Evolutionary conservation across 345 rosid species (phyloP).

Genomic region (Citrus sp.): DNA sequence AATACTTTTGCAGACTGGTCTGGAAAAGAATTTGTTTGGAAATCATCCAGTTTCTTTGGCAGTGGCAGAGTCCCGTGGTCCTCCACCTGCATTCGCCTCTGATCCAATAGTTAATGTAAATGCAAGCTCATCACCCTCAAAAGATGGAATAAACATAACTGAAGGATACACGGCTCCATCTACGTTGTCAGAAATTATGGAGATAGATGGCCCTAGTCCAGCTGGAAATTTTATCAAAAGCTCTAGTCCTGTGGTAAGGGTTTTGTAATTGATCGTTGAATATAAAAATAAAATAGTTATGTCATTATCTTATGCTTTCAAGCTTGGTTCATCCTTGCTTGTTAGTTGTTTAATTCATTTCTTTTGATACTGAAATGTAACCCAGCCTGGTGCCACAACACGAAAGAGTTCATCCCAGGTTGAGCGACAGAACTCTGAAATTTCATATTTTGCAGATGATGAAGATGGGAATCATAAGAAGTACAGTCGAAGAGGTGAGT

Average conservation of each 20-base stretch:
- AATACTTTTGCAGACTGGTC: slow-evolving; percentile 59
- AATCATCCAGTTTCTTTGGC: slow-evolving; percentile 75
- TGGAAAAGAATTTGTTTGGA: slow-evolving; percentile 85
- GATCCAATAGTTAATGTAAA: slow-evolving; percentile 51
- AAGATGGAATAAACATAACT: slow-evolving; percentile 36
- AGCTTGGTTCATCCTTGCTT: slow-evolving; percentile 4
- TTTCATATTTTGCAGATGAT: slow-evolving; percentile 80
- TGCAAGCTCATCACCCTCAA: slow-evolving; percentile 38
- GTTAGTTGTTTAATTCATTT: slow-evolving; percentile 3
- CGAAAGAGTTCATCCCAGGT: slow-evolving; percentile 65
- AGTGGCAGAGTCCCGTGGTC: slow-evolving; percentile 41
- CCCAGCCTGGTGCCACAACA: slow-evolving; percentile 81
- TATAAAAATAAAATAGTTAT: not conserved
- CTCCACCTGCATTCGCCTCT: slow-evolving; percentile 79
- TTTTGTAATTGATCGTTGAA: slow-evolving; percentile 11
- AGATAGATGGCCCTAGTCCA: slow-evolving; percentile 78
- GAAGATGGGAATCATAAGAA: slow-evolving; percentile 86
- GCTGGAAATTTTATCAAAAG: slow-evolving; percentile 62
- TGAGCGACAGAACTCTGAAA: slow-evolving; percentile 82
- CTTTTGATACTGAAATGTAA: slow-evolving; percentile 20
- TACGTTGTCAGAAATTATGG: slow-evolving; percentile 73
- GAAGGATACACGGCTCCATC: slow-evolving; percentile 47
- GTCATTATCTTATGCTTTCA: not conserved
- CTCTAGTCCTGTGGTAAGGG: slow-evolving; percentile 82
- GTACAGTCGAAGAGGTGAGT: slow-evolving; percentile 85